Percentiles rank a stretch among this genome's conserved stretches.
These are phyloP conservation scores for Vigna trinervia DNA, from an alignment of 306 rosid genomes.

Conservation along the genomic window DNA sequence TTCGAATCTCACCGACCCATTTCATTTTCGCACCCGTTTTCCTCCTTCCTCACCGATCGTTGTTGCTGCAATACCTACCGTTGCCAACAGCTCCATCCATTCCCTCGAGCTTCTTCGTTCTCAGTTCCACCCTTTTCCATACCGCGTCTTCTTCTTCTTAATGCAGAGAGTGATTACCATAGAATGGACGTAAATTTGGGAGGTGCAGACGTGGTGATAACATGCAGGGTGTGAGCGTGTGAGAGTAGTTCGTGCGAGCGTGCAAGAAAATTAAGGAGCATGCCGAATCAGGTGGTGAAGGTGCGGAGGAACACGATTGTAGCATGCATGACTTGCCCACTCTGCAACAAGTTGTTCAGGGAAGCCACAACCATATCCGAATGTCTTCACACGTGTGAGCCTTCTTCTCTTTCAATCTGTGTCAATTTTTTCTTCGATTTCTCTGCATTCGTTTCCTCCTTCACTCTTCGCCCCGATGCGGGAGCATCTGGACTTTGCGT, in stretches of 20 bases:
- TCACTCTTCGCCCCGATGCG: slow-evolving; percentile 36
- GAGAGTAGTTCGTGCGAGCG: slow-evolving; percentile 45
- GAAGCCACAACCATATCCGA: slow-evolving; percentile 96
- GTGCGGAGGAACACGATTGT: slow-evolving; percentile 71
- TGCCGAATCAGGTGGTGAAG: slow-evolving; percentile 80
- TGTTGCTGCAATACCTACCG: neutral
- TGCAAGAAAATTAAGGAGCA: slow-evolving; percentile 35
- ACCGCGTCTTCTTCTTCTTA: slow-evolving; percentile 23
- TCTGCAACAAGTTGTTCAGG: slow-evolving; percentile 71
- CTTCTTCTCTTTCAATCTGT: slow-evolving; percentile 4
- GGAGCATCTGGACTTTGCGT: slow-evolving; percentile 40
- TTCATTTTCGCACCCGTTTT: slow-evolving; percentile 45
- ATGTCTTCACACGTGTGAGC: slow-evolving; percentile 98
- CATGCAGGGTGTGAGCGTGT: slow-evolving; percentile 66
- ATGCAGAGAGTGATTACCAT: slow-evolving; percentile 51
- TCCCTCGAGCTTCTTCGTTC: neutral
- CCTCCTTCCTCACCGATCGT: slow-evolving; percentile 47
- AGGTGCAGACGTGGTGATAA: slow-evolving; percentile 25
- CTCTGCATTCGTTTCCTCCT: slow-evolving; percentile 10
- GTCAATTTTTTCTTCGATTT: slow-evolving; percentile 39
- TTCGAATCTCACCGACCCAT: slow-evolving; percentile 61
- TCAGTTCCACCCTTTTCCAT: slow-evolving; percentile 13
- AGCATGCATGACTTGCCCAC: slow-evolving; percentile 97
- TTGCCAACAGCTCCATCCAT: slow-evolving; percentile 13
- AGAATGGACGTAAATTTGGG: slow-evolving; percentile 70